Conservation (phyloP, 805 yeast genomes). For the Starmerella ratchasimensis region DNA sequence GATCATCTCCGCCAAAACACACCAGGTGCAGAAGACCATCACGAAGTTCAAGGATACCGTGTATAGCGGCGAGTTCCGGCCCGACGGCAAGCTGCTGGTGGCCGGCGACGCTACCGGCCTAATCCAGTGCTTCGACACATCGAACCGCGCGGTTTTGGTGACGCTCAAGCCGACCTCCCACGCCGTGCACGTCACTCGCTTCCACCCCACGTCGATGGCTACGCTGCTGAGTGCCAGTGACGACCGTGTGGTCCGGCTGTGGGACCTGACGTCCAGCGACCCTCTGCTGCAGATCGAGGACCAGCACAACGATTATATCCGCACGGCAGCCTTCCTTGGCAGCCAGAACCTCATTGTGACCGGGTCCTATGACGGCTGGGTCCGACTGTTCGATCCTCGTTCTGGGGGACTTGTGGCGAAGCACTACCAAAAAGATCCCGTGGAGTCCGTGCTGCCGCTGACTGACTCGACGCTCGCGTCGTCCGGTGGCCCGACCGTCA, state of each 20-base stretch:
- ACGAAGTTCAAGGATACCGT: conserved; percentile 83
- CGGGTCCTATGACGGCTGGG: conserved; percentile 84
- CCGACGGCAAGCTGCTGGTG: conserved; percentile 78
- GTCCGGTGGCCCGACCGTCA: conserved; percentile 69
- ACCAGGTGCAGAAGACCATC: conserved; percentile 79
- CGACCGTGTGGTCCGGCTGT: conserved; percentile 72
- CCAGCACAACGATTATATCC: conserved; percentile 69
- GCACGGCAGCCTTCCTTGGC: conserved; percentile 69
- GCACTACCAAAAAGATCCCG: conserved; percentile 65
- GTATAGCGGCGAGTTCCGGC: conserved; percentile 78
- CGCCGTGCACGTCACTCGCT: conserved; percentile 87
- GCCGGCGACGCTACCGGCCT: conserved; percentile 94
- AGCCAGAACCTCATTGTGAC: conserved; percentile 67
- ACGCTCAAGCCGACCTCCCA: conserved; percentile 71
- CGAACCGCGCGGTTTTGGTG: conserved; percentile 64
- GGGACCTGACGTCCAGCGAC: conserved; percentile 74
- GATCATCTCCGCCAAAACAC: conserved; percentile 81
- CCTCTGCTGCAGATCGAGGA: conserved; percentile 52
- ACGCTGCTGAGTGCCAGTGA: conserved; percentile 80
- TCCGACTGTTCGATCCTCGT: conserved; percentile 76
- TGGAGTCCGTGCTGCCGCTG: conserved; percentile 69
- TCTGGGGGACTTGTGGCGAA: conserved; percentile 36
- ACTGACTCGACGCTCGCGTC: conserved; percentile 67
- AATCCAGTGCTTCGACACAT: conserved; percentile 79
- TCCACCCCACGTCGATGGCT: conserved; percentile 65